A percentile compares a stretch with the other conserved stretches of the same genome.
Conservation (phyloP, 2,329 filamentous ascomycete genomes). For the Aspergillus fructus region DNA sequence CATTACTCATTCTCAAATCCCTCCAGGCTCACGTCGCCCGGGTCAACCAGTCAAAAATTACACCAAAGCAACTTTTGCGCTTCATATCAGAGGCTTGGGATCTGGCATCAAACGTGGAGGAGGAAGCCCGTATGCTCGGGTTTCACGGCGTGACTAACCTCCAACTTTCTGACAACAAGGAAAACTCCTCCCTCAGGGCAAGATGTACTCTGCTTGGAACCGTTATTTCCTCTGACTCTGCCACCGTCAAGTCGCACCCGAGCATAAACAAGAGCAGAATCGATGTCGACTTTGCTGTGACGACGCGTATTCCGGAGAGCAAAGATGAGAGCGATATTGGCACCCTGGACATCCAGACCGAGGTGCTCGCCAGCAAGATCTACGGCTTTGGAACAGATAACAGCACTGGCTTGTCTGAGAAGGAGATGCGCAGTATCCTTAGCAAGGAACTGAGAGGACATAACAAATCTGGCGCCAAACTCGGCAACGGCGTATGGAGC, state of each 20-base stretch:
- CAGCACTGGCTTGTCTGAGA: constrained; percentile 30
- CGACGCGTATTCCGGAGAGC: constrained; percentile 24
- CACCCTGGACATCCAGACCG: constrained; percentile 36
- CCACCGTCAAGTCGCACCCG: constrained; percentile 13
- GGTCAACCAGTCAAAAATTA: constrained; percentile 34
- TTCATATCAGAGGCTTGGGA: constrained; percentile 47
- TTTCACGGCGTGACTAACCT: constrained; percentile 46
- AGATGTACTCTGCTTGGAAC: constrained; percentile 40
- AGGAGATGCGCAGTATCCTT: constrained; percentile 38
- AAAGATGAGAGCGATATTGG: constrained; percentile 23
- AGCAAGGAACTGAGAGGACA: constrained; percentile 23
- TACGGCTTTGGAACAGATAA: constrained; percentile 38
- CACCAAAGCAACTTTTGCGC: constrained; percentile 40
- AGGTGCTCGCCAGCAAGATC: constrained; percentile 40
- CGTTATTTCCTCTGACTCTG: constrained; percentile 11
- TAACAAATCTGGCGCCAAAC: constrained; percentile 18
- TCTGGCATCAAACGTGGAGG: constrained; percentile 37
- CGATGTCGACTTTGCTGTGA: constrained; percentile 43
- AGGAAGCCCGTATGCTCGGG: constrained; percentile 46
- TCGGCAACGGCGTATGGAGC: constrained; percentile 42
- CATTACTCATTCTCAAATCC: constrained; percentile 43
- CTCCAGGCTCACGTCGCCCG: constrained; percentile 38
- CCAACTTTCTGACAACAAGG: constrained; percentile 28
- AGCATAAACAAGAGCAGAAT: constrained; percentile 22
- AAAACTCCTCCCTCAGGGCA: constrained; percentile 30